Percentiles rank a stretch among this genome's conserved stretches.
Evolutionary conservation across 2,329 filamentous ascomycete species (phyloP).

Genomic region (Chalara sp.): DNA sequence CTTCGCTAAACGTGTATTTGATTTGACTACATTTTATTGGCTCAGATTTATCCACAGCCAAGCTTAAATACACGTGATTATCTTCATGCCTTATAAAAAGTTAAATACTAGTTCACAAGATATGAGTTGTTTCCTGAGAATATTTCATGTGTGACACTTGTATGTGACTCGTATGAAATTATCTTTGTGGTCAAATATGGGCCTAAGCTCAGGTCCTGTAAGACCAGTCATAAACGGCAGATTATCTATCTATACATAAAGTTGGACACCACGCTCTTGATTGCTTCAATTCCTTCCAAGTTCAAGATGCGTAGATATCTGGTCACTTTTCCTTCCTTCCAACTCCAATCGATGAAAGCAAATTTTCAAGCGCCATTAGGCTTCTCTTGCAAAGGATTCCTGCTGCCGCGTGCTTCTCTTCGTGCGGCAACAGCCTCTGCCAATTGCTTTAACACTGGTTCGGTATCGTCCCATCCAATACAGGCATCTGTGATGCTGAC

Average conservation of each 20-base stretch:
- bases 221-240: too few species aligned
- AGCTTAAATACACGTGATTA: too few species aligned
- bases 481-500: conserved; percentile 97
- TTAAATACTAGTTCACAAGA: too few species aligned
- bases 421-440: conserved; percentile 60
- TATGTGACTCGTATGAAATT: too few species aligned
- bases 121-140: too few species aligned
- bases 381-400: background rate
- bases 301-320: background rate
- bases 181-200: too few species aligned
- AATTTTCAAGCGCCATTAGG: background rate
- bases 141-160: too few species aligned
- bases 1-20: background rate
- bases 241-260: too few species aligned
- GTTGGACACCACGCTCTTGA: too few species aligned
- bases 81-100: too few species aligned
- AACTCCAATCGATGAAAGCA: background rate
- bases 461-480: conserved; percentile 89
- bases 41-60: background rate
- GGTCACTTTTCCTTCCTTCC: background rate
- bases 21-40: background rate
- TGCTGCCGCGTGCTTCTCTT: background rate
- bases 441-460: conserved; percentile 67
- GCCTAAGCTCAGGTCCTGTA: too few species aligned
- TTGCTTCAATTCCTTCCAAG: background rate